phyloP scores from a whole-genome alignment of 2,329 filamentous ascomycete species.

The Hypoxylon sp. region DNA sequence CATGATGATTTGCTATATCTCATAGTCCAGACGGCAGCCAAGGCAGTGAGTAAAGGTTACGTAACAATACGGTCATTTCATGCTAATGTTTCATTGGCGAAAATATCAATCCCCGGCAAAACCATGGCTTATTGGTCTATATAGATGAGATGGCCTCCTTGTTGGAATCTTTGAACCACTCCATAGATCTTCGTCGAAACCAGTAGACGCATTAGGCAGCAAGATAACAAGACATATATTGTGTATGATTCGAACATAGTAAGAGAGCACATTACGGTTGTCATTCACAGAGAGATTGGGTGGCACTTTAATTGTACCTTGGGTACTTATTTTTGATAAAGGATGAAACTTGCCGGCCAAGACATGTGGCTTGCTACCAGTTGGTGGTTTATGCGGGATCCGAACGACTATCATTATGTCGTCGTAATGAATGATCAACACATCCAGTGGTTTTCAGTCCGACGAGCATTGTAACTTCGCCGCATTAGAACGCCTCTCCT shows the following conservation, averaged over 20 bases:
- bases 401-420: slow-evolving; percentile 32
- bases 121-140: slow-evolving; percentile 16
- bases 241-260: not conserved
- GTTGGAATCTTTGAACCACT: slow-evolving; percentile 1
- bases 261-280: not conserved
- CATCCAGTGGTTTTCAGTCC: slow-evolving; percentile 15
- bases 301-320: slow-evolving; percentile 15
- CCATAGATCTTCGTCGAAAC: slow-evolving; percentile 17
- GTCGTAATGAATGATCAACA: slow-evolving; percentile 32
- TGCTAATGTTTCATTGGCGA: slow-evolving; percentile 37
- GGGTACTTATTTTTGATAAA: not conserved
- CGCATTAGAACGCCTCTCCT: slow-evolving; percentile 32
- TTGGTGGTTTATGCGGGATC: slow-evolving; percentile 10
- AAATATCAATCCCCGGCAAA: slow-evolving; percentile 13
- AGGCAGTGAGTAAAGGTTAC: slow-evolving; percentile 24
- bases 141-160: slow-evolving; percentile 9
- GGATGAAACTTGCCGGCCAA: not conserved
- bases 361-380: not conserved
- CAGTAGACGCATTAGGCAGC: slow-evolving; percentile 10
- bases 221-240: not conserved
- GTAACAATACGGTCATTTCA: slow-evolving; percentile 37
- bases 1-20: not conserved
- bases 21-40: slow-evolving; percentile 1
- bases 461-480: slow-evolving; percentile 21
- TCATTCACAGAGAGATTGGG: slow-evolving; percentile 13